A percentile compares a stretch with the other conserved stretches of the same genome.
Conservation (phyloP, 305 asterid species). For the Fraxinus nigra region DNA sequence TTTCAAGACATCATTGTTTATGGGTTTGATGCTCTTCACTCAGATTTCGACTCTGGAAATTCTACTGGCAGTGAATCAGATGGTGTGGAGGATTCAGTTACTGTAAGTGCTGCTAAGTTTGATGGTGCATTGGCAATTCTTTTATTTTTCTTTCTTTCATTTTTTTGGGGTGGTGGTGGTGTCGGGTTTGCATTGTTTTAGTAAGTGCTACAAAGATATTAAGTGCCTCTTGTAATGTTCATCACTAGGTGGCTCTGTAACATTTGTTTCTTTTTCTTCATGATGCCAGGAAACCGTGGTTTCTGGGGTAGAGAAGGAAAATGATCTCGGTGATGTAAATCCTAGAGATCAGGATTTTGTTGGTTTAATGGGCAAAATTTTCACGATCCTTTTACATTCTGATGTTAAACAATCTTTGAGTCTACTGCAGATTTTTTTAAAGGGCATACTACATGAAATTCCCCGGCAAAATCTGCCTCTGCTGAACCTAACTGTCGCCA, state of each 20-base stretch:
- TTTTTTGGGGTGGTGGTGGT: background rate
- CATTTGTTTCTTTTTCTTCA: conserved; percentile 6
- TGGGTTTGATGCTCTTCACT: background rate
- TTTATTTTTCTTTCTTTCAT: background rate
- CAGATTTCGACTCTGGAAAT: conserved; percentile 60
- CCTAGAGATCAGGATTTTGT: conserved; percentile 34
- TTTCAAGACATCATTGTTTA: background rate
- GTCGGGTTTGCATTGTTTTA: background rate
- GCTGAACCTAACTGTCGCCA: conserved; percentile 35
- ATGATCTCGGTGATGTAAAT: conserved; percentile 21
- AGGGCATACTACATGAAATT: conserved; percentile 40
- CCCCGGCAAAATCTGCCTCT: conserved; percentile 32
- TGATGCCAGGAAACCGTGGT: conserved; percentile 37
- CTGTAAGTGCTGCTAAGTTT: conserved; percentile 34
- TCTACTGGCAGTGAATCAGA: conserved; percentile 42
- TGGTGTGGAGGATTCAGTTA: conserved; percentile 38
- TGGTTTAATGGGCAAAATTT: background rate
- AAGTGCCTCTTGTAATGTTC: background rate
- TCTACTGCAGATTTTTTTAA: conserved; percentile 31
- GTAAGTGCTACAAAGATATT: background rate
- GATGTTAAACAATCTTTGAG: background rate
- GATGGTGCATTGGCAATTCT: background rate
- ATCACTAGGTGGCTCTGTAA: background rate
- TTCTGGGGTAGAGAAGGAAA: conserved; percentile 33
- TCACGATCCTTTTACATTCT: background rate